Conservation (phyloP, 192 early-diverging fungal genomes). For the Rhizophagus prolifer region DNA sequence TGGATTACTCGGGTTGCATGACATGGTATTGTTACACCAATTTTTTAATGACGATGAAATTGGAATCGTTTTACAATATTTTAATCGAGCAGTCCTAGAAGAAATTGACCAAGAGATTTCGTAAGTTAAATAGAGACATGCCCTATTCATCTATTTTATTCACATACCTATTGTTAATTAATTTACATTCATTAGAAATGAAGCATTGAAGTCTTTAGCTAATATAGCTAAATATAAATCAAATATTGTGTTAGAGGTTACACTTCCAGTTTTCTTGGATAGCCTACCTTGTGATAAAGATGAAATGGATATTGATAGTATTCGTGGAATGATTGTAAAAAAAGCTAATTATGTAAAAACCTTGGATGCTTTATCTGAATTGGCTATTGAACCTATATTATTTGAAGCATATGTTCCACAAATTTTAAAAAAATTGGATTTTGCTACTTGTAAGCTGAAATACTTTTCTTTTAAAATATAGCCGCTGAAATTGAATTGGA, state of each 20-base stretch:
- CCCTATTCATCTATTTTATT: background rate
- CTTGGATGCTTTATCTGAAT: constrained; percentile 45
- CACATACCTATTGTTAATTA: background rate
- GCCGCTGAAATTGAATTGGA: constrained; percentile 28
- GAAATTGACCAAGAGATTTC: constrained; percentile 51
- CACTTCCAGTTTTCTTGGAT: constrained; percentile 54
- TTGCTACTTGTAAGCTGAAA: constrained; percentile 18
- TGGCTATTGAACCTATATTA: constrained; percentile 46
- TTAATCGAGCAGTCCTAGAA: constrained; percentile 49
- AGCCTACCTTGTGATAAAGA: constrained; percentile 48
- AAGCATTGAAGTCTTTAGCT: constrained; percentile 50
- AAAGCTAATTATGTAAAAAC: constrained; percentile 38
- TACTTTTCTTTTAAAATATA: background rate
- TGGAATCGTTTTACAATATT: constrained; percentile 49
- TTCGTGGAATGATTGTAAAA: constrained; percentile 18
- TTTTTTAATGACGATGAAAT: constrained; percentile 63
- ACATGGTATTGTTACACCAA: constrained; percentile 56
- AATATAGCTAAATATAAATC: constrained; percentile 46
- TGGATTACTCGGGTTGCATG: constrained; percentile 70
- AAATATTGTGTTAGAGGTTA: constrained; percentile 45
- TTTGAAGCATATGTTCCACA: constrained; percentile 44
- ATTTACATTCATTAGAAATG: constrained; percentile 32
- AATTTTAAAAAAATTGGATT: constrained; percentile 54
- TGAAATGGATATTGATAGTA: constrained; percentile 36
- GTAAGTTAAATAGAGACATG: constrained; percentile 28